Evolutionary conservation across 2,329 filamentous ascomycete genomes (phyloP), one percentile per base, ranked within the genome.

Genomic region (Calonectria leucothoes): DNA sequence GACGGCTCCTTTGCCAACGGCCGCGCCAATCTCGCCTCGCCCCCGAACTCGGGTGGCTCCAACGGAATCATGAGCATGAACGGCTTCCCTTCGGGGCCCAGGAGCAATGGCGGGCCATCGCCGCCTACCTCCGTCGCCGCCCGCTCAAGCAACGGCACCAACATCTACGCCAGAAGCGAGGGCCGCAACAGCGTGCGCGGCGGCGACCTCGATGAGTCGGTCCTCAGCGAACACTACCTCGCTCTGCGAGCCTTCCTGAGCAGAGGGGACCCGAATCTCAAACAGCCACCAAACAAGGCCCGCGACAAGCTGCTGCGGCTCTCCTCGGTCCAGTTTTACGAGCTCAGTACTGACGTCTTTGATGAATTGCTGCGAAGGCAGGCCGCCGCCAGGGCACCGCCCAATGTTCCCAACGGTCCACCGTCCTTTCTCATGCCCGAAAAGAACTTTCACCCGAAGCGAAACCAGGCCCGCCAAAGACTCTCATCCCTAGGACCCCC

Each of bases 401-500:
- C 89, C 27, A 90, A 88, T 77, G 87, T 88, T 29, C 87, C 88
- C 61, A 88, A 86, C 75, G 84, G 85, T 4, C 89, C 90, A n/a
- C 94, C 95, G 2, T 87, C 91, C 15, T 97, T 92, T 82, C 90
- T 99, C 7, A 87, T 94, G 29, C 95, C 97, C n/a, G 95, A 96
- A 83, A 90, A 93, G 76, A 93, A 92, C 76, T 98, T 98, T 85
- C 97, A 99, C 84, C 95, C 96, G 3, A 99, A 98, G 86, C 93
- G 97, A 75, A 99, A 99, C 82, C 96, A 98, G 84, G 97, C 97
- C n/a, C 92, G 97, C 49, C 95, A 98, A 84, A 97, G 98, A 84
- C 91, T 99, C 25, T 96, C 95, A 0, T 98, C 96, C 0, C 90
- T 99, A 17, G 95, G 95, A 4, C 92, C 94, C 27, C 93, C 95